These are phyloP conservation scores for Podospora comata DNA, from an alignment of 495 filamentous ascomycete genomes.

Conservation along the genomic window DNA sequence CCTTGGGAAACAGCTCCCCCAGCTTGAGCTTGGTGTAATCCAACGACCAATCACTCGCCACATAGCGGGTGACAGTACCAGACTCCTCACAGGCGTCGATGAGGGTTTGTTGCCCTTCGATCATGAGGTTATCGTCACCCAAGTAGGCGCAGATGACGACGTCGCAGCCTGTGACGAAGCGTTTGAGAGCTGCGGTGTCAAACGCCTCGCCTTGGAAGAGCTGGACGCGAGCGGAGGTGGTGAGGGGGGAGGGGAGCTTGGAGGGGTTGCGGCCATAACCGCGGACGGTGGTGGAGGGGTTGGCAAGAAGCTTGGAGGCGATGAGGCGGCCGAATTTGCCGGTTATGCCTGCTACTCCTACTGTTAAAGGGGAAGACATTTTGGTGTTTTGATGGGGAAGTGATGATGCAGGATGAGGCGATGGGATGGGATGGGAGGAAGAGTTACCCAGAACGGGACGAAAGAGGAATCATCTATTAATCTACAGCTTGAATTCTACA, in stretches of 20 bases:
- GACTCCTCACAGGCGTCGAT: slow-evolving; percentile 44
- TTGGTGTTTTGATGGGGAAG: neutral
- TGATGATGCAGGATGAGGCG: neutral
- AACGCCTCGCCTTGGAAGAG: slow-evolving; percentile 11
- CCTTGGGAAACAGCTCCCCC: slow-evolving; percentile 41
- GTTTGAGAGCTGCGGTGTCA: neutral
- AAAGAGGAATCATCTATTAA: neutral
- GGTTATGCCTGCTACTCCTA: slow-evolving; percentile 15
- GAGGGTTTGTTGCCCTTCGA: slow-evolving; percentile 43
- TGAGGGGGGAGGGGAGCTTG: slow-evolving; percentile 5
- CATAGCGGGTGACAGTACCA: slow-evolving; percentile 37
- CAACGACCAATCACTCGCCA: slow-evolving; percentile 45
- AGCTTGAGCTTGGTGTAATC: slow-evolving; percentile 42
- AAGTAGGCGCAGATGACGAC: slow-evolving; percentile 46
- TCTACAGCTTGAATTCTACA: no score
- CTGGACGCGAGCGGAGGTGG: neutral
- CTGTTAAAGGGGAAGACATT: neutral
- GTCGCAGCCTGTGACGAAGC: slow-evolving; percentile 16
- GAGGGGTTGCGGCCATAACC: slow-evolving; percentile 10
- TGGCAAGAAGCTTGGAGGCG: slow-evolving; percentile 3
- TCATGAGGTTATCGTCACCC: slow-evolving; percentile 42
- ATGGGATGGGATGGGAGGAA: neutral
- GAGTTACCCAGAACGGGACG: neutral
- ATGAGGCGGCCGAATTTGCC: slow-evolving; percentile 14
- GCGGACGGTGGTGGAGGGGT: slow-evolving; percentile 1